Conservation (phyloP, 139 green algal species). For the Closterium sp. region DNA sequence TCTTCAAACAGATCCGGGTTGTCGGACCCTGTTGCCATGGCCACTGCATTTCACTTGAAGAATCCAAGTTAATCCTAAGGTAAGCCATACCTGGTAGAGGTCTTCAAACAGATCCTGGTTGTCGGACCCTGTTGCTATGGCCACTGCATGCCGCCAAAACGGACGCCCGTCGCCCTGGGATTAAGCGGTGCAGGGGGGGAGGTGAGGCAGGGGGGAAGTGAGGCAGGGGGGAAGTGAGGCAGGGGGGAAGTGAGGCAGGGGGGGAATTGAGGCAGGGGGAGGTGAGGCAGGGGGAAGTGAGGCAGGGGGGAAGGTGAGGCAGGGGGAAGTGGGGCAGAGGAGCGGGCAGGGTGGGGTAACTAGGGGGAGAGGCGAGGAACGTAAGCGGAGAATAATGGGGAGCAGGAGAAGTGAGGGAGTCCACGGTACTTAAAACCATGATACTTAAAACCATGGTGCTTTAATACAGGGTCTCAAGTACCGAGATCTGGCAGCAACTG, state of each 20-base stretch:
- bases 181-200: background rate
- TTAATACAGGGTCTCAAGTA: no score
- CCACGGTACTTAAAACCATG: background rate
- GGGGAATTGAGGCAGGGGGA: background rate
- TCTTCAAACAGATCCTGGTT: background rate
- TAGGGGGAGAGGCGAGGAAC: background rate
- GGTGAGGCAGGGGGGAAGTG: no score
- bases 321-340: background rate
- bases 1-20: background rate
- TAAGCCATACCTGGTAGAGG: background rate
- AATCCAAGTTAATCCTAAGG: no score
- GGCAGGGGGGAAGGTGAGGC: conserved; percentile 1
- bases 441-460: background rate
- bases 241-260: background rate
- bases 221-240: conserved; percentile 3
- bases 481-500: no score
- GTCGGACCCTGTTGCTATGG: background rate
- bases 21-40: background rate
- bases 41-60: no score
- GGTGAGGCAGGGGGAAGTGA: no score
- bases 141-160: background rate
- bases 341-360: background rate
- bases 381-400: background rate
- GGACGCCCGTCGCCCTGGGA: background rate
- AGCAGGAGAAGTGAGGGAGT: background rate